These are phyloP conservation scores for Lupinus albus DNA, from an alignment of 306 rosid species.

Conservation along the genomic window DNA sequence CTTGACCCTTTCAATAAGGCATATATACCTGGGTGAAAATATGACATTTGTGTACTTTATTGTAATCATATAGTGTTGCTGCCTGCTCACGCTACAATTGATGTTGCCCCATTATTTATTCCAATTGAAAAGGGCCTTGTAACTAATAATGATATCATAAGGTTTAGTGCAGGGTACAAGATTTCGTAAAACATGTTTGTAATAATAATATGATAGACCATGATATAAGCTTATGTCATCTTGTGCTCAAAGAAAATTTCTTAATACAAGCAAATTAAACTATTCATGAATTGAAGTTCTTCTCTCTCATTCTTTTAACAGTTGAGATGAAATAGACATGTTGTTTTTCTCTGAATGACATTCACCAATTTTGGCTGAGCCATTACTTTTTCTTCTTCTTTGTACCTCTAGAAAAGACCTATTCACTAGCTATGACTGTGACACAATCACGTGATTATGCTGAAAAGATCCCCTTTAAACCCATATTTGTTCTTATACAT, in stretches of 20 bases:
- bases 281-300: background rate
- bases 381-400: no score
- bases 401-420: no score
- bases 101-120: constrained; percentile 32
- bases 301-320: background rate
- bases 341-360: background rate
- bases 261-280: background rate
- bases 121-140: constrained; percentile 26
- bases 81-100: constrained; percentile 27
- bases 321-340: background rate
- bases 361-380: background rate
- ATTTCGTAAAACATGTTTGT: constrained; percentile 17
- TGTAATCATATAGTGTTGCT: constrained; percentile 10
- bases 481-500: no score
- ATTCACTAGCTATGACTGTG: no score
- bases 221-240: constrained; percentile 18
- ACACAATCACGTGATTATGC: no score
- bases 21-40: background rate
- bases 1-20: background rate
- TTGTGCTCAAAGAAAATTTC: background rate
- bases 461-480: no score
- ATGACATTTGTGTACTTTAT: background rate
- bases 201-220: constrained; percentile 8
- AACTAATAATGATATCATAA: constrained; percentile 9
- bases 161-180: background rate